Conservation (phyloP, 352 stramenopile species). For the Phytophthora crassamura region DNA sequence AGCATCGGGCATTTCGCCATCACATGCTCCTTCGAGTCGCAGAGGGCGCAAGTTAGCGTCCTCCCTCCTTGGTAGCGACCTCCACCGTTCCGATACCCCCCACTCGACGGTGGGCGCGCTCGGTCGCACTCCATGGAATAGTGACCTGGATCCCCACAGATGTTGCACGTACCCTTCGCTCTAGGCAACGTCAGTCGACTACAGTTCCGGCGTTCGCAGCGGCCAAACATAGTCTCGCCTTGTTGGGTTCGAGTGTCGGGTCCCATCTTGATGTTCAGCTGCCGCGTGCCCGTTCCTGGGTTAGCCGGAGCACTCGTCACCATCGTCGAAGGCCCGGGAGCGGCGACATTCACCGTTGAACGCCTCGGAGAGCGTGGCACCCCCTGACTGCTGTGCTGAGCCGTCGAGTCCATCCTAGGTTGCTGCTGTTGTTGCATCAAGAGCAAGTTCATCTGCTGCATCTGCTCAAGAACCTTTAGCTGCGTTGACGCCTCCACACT, state of each 20-base stretch:
- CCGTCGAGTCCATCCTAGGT: no score
- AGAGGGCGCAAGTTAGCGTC: neutral
- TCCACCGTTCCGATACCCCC: neutral
- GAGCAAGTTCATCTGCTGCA: conserved; percentile 1
- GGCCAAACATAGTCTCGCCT: neutral
- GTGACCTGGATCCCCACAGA: neutral
- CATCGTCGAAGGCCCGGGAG: no score
- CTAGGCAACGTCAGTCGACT: neutral
- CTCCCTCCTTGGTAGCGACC: neutral
- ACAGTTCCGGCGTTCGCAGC: neutral
- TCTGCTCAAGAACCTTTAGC: neutral
- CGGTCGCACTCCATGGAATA: conserved; percentile 5
- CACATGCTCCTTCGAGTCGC: neutral
- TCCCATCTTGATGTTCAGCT: neutral
- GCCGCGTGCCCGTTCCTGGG: no score
- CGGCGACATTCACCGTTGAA: neutral
- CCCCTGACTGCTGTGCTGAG: no score
- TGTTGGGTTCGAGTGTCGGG: neutral
- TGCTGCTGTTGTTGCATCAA: neutral
- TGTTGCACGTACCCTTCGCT: neutral
- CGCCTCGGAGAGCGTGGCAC: neutral
- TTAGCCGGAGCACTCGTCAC: no score
- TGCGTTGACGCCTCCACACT: neutral
- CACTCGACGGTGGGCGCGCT: no score
- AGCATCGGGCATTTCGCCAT: neutral